A percentile compares a stretch with the other conserved stretches of the same genome.
phyloP scores from a whole-genome alignment of 2,329 filamentous ascomycete species.

The Penicillium freii region DNA sequence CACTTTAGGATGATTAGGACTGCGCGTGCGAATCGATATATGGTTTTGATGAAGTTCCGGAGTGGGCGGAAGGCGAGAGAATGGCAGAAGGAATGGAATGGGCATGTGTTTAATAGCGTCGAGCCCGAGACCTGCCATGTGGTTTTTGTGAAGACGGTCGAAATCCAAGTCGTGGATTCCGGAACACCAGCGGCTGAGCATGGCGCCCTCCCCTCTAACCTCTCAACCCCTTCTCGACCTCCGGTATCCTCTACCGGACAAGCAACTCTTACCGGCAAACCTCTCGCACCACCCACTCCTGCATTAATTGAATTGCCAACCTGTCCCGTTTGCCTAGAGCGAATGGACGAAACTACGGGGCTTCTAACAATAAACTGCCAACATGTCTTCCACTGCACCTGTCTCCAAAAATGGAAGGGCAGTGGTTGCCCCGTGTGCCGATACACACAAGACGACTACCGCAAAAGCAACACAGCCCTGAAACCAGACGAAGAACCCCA shows the following conservation, averaged over 20 bases:
- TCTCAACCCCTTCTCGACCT: slow-evolving; percentile 26
- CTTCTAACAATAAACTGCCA: slow-evolving; percentile 95
- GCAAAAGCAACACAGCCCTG: slow-evolving; percentile 47
- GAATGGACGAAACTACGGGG: slow-evolving; percentile 97
- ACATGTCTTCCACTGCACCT: slow-evolving; percentile 96
- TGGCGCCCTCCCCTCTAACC: slow-evolving; percentile 58
- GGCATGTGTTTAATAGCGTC: slow-evolving; percentile 87
- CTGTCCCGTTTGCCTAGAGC: slow-evolving; percentile 91
- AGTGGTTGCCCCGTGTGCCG: slow-evolving; percentile 92
- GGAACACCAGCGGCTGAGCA: slow-evolving; percentile 40
- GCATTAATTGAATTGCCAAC: slow-evolving; percentile 88
- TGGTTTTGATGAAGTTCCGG: slow-evolving; percentile 93
- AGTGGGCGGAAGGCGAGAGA: slow-evolving; percentile 68
- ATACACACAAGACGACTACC: slow-evolving; percentile 68
- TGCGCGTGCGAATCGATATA: slow-evolving; percentile 81
- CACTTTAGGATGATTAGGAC: slow-evolving; percentile 96
- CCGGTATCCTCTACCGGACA: slow-evolving; percentile 28
- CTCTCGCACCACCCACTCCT: slow-evolving; percentile 71
- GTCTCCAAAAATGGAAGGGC: slow-evolving; percentile 93
- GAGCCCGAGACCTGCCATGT: slow-evolving; percentile 95
- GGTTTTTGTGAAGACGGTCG: slow-evolving; percentile 89
- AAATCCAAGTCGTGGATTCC: slow-evolving; percentile 66
- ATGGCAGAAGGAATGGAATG: slow-evolving; percentile 87
- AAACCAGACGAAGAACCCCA: slow-evolving; percentile 54
- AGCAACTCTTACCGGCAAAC: slow-evolving; percentile 57